Percentiles rank a stretch among this genome's conserved stretches.
These are phyloP conservation scores for Sedum album DNA, from an alignment of 164 flowering plant genomes.

Conservation along the genomic window DNA sequence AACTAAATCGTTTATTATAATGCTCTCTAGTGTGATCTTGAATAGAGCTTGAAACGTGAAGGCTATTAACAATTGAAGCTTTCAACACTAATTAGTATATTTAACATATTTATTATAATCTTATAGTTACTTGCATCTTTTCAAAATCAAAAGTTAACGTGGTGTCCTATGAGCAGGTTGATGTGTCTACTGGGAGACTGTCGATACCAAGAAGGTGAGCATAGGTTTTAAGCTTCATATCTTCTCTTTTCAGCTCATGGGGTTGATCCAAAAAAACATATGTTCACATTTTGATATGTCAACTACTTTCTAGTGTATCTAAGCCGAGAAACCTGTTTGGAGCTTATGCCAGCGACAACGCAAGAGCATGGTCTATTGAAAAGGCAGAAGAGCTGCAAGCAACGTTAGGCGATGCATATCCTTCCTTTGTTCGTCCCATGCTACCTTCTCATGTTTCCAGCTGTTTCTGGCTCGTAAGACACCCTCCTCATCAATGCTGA, in stretches of 20 bases:
- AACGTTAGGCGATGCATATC: conserved; percentile 25
- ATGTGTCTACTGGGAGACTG: conserved; percentile 9
- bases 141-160: not conserved
- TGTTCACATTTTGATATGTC: not conserved
- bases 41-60: too few relatives aligned
- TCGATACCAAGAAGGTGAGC: conserved; percentile 22
- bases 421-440: conserved; percentile 44
- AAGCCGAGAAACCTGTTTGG: conserved; percentile 32
- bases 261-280: not conserved
- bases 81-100: too few relatives aligned
- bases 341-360: conserved; percentile 38
- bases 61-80: too few relatives aligned
- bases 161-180: conserved; percentile 5
- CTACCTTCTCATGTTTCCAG: conserved; percentile 51
- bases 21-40: too few relatives aligned
- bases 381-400: conserved; percentile 28
- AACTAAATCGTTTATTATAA: too few relatives aligned
- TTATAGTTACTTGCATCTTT: not conserved
- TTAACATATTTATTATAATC: not conserved
- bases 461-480: conserved; percentile 47
- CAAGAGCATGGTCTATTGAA: conserved; percentile 22
- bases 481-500: not conserved
- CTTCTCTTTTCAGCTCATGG: not conserved
- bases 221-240: not conserved
- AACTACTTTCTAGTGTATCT: conserved; percentile 14